Evolutionary conservation across 2,329 filamentous ascomycete species (phyloP), one percentile per base, ranked within the genome.

Genomic region (Ilyonectria mors-panacis): DNA sequence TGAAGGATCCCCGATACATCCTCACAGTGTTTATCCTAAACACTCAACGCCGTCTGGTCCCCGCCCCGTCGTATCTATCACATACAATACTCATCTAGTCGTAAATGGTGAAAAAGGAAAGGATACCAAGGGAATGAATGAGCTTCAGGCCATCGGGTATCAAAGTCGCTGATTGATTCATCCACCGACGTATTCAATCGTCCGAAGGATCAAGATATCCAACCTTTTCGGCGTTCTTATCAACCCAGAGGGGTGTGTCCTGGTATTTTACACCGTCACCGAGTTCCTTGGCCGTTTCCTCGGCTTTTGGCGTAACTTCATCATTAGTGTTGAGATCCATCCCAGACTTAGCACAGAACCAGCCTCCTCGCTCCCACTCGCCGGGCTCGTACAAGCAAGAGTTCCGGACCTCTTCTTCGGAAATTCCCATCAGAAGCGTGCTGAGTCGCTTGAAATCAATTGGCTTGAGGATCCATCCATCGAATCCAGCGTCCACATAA

Each of bases 381-480:
- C 94, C 94, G 2, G 89, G 84, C 50, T 85, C 80, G 76, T 97
- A 97, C 1, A 94, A 77, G 72, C 89, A 91, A n/a, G 84, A 79
- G 19, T 87, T 80, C 19, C 93, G 86, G 0, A 86, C 81, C 0
- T 87, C 81, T 1, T 86, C 82, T 51, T 93, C 86, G 3, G 89
- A 85, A 44, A 96, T 93, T 1, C 93, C 94, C 1, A 83, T 79
- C 62, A 97, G 85, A 8, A 97, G 84, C 23, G 87, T 85, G 65
- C 89, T 89, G 0, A 97, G 84, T 9, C 94, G 87, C 71, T 90
- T 89, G 77, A 97, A 97, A 67, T 95, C 91, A 50, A 97, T 93
- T 0, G 94, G 94, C 76, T 97, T 97, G 64, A 97, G 83, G 28
- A 97, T 94, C 94, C 94, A 97, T 26, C 92, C 94, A 72, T 97